Percentiles rank a stretch among this genome's conserved stretches.
These are phyloP conservation scores for Talaromyces sp. DNA, from an alignment of 2,329 filamentous ascomycete genomes.

Conservation along the genomic window DNA sequence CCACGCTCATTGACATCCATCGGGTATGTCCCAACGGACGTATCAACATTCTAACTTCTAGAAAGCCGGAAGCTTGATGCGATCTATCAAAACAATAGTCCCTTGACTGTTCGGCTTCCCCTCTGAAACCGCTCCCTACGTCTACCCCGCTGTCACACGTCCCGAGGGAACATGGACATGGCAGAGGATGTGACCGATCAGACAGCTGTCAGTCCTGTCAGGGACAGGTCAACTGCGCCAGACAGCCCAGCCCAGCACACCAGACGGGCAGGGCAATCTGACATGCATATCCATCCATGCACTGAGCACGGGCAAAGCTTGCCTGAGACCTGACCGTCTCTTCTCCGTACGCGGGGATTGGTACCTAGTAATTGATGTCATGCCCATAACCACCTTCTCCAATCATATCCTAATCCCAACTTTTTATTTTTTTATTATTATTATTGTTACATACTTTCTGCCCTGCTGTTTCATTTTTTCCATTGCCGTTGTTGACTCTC, in stretches of 20 bases:
- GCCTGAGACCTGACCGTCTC: too few relatives aligned
- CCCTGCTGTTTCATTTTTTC: too few relatives aligned
- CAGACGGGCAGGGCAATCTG: too few relatives aligned
- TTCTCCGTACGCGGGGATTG: too few relatives aligned
- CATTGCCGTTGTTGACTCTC: too few relatives aligned
- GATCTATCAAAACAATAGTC: neutral
- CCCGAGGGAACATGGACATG: neutral
- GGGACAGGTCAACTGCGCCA: neutral
- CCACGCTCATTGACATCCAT: neutral
- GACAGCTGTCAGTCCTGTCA: neutral
- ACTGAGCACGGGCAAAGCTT: neutral
- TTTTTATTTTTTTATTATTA: too few relatives aligned
- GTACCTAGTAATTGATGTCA: neutral
- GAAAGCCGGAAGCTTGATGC: neutral
- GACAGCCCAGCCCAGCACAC: too few relatives aligned
- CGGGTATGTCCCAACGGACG: neutral
- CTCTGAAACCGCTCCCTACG: too few relatives aligned
- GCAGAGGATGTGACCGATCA: neutral
- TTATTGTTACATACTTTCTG: too few relatives aligned
- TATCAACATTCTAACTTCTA: neutral
- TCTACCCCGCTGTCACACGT: neutral
- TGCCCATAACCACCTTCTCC: neutral
- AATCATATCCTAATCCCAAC: too few relatives aligned
- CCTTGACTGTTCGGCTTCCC: neutral
- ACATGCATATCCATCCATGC: too few relatives aligned